Percentiles rank a stretch among this genome's conserved stretches.
Conservation (phyloP, 495 filamentous ascomycete species). For the Thozetella sp. region DNA sequence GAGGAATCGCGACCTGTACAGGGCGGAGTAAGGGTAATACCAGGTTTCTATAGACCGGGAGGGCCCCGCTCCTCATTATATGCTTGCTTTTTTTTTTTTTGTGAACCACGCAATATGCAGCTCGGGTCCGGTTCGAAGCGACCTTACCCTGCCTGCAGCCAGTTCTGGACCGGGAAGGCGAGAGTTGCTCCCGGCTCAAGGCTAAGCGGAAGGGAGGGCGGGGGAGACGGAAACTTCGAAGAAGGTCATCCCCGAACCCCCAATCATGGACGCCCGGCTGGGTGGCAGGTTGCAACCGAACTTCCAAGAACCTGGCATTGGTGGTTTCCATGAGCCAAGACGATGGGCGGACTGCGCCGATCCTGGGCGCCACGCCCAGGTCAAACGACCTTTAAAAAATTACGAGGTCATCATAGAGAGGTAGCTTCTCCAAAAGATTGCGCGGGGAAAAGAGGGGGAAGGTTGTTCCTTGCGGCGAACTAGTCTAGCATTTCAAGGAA, state of each 20-base stretch:
- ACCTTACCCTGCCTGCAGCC: neutral
- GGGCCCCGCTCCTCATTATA: neutral
- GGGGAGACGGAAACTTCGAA: neutral
- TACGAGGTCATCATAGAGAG: neutral
- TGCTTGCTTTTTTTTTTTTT: neutral
- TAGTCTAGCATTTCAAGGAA: too few species aligned
- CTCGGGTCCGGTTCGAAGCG: conserved; percentile 2
- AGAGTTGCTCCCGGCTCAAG: too few species aligned
- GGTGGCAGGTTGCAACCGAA: too few species aligned
- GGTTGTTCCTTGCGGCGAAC: too few species aligned
- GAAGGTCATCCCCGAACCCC: too few species aligned
- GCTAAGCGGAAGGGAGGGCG: too few species aligned
- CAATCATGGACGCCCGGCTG: too few species aligned
- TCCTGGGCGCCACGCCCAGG: neutral
- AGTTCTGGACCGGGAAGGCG: neutral
- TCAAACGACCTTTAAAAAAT: neutral
- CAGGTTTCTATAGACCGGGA: neutral
- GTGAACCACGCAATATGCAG: neutral
- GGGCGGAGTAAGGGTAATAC: neutral
- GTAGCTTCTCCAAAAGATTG: too few species aligned
- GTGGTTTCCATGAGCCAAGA: neutral
- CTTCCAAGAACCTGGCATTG: neutral
- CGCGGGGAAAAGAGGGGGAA: too few species aligned
- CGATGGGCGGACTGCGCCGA: neutral
- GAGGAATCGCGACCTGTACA: neutral